Percentiles rank a stretch among this genome's conserved stretches.
phyloP scores from a whole-genome alignment of 129 eudicot species.

The Pittosporum tobira region DNA sequence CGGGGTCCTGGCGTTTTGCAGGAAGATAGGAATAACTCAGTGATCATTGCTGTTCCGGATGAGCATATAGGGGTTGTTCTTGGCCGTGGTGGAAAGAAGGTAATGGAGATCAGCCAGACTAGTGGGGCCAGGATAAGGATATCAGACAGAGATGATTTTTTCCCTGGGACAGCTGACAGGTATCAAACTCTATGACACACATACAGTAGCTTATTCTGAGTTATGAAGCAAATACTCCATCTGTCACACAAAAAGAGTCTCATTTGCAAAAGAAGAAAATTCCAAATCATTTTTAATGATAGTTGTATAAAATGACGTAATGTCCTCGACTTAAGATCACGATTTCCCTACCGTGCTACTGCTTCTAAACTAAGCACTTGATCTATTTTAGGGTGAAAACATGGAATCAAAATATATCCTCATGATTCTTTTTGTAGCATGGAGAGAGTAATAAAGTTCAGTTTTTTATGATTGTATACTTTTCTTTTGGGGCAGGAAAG shows the following conservation, averaged over 20 bases:
- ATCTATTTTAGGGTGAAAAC: no score
- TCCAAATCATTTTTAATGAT: no score
- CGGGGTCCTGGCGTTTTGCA: constrained; percentile 31
- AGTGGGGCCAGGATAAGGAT: constrained; percentile 91
- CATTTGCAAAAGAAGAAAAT: no score
- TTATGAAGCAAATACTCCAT: not conserved
- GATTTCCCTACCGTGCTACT: no score
- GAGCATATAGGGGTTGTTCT: constrained; percentile 83
- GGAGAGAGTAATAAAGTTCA: not conserved
- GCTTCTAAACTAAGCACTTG: no score
- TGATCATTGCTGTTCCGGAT: constrained; percentile 86
- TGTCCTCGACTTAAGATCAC: no score
- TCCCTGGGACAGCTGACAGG: constrained; percentile 86
- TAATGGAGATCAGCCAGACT: constrained; percentile 72
- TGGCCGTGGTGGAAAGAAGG: constrained; percentile 89
- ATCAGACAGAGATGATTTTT: constrained; percentile 92
- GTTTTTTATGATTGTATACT: not conserved
- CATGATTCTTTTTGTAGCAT: no score
- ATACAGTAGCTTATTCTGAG: not conserved
- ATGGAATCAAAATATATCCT: no score
- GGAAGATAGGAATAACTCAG: constrained; percentile 63
- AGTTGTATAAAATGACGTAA: no score
- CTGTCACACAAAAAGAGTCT: no score
- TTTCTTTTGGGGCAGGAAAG: constrained; percentile 60
- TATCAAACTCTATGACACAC: constrained; percentile 16